A percentile compares a stretch with the other conserved stretches of the same genome.
phyloP scores from a whole-genome alignment of 805 yeast genomes.

The Alloascoidea hylecoeti region DNA sequence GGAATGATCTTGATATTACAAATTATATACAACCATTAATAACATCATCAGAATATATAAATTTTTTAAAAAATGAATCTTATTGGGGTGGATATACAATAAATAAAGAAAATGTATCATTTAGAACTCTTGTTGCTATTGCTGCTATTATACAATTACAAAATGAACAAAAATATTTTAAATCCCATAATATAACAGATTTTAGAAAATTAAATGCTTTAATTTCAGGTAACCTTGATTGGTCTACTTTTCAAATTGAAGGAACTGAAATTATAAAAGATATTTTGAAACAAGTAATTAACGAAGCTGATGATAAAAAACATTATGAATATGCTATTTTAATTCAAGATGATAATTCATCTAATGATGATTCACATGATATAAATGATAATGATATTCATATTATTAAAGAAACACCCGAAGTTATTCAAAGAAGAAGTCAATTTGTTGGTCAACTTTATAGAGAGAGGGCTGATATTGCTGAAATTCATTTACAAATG shows the following conservation, averaged over 20 bases:
- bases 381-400: slow-evolving; percentile 8
- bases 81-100: slow-evolving; percentile 71
- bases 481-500: slow-evolving; percentile 7
- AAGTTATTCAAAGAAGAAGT: slow-evolving; percentile 1
- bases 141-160: slow-evolving; percentile 33
- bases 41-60: slow-evolving; percentile 20
- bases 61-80: slow-evolving; percentile 32
- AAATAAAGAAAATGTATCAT: slow-evolving; percentile 38
- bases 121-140: slow-evolving; percentile 63
- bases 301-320: slow-evolving; percentile 13
- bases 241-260: slow-evolving; percentile 21
- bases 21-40: slow-evolving; percentile 23
- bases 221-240: slow-evolving; percentile 34
- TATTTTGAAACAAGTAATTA: slow-evolving; percentile 18
- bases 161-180: slow-evolving; percentile 9
- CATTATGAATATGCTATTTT: slow-evolving; percentile 12
- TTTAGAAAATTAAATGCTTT: slow-evolving; percentile 23
- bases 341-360: not conserved
- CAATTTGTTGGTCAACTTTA: slow-evolving; percentile 15
- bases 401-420: slow-evolving; percentile 3
- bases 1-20: slow-evolving; percentile 62
- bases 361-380: not conserved
- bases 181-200: not conserved
- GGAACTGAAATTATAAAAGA: slow-evolving; percentile 17
- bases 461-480: slow-evolving; percentile 16